Evolutionary conservation across 805 yeast genomes (phyloP), one percentile per base, ranked within the genome.

Genomic region (Pichia cabralensis): DNA sequence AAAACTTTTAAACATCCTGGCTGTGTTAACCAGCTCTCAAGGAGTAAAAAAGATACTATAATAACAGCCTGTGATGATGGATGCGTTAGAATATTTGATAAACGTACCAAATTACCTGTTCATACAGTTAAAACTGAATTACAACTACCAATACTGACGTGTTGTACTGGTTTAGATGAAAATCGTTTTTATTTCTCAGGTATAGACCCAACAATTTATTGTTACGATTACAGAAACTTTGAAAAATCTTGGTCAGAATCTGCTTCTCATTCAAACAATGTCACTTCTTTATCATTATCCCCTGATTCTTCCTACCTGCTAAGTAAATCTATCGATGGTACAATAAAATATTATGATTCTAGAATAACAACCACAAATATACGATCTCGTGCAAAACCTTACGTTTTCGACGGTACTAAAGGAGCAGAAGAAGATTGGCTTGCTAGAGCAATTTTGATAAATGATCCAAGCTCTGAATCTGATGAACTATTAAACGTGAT

Each of bases 61-160:
- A 65, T 70, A 3, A 69, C 82, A 24, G 83, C 72, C 4, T 65
- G 77, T 8, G 94, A 83, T 44, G 85, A 77, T 46, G 84, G 86
- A 0, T 39, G 56, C 3, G 60, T 71, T 1, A 59, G 60, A 8
- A 33, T 77, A 2, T 83, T 89, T 89, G 94, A 83, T 44, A 54
- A 62, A 17, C 56, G 85, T 36, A 61, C 67, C n/a, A 77, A 71
- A 44, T 44, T 47, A 3, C 59, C 68, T 2, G 58, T 66, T 1
- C 40, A 36, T 3, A 42, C 51, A 3, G 30, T 49, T 2, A 46
- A 44, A 8, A 55, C 74, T 35, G 29, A 34, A 6, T 13, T 22
- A 6, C 51, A 57, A 16, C 78, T 62, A 45, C 92, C 94, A 0
- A 45, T 82, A 1, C 53, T 80, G 15, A 61, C 82, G 0, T 69